A percentile compares a stretch with the other conserved stretches of the same genome.
phyloP scores from a whole-genome alignment of 768 basidiomycete species.

The Kwoniella europaea region DNA sequence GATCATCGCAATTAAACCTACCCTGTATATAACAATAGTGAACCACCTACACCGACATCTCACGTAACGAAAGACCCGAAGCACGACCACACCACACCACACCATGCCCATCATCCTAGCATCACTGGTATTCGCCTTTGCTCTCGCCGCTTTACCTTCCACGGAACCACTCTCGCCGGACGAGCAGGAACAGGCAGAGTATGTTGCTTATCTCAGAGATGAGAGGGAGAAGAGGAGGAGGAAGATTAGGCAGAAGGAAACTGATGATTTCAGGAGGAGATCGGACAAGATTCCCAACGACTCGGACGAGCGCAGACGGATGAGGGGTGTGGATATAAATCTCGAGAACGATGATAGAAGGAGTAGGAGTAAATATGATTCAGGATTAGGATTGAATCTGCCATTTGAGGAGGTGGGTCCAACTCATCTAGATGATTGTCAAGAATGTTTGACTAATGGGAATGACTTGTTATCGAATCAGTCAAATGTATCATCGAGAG shows the following conservation, averaged over 20 bases:
- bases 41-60: too few relatives aligned
- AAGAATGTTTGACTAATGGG: neutral
- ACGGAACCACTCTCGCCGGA: slow-evolving; percentile 19
- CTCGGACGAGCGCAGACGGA: neutral
- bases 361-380: neutral
- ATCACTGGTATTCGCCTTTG: slow-evolving; percentile 30
- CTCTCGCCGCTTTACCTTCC: slow-evolving; percentile 28
- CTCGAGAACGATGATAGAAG: too few relatives aligned
- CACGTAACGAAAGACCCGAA: too few relatives aligned
- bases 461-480: neutral
- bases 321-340: neutral
- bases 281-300: too few relatives aligned
- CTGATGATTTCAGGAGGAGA: too few relatives aligned
- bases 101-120: slow-evolving; percentile 34
- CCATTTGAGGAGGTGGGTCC: neutral
- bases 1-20: too few relatives aligned
- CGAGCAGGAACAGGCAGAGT: slow-evolving; percentile 6
- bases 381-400: neutral
- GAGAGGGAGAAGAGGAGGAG: slow-evolving; percentile 13
- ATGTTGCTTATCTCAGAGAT: slow-evolving; percentile 6
- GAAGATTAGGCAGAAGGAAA: neutral
- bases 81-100: too few relatives aligned
- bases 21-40: too few relatives aligned
- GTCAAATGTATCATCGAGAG: neutral
- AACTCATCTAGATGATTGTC: neutral